Percentiles rank a stretch among this genome's conserved stretches.
phyloP scores from a whole-genome alignment of 140 eudicot species.

The Anethum foeniculum region DNA sequence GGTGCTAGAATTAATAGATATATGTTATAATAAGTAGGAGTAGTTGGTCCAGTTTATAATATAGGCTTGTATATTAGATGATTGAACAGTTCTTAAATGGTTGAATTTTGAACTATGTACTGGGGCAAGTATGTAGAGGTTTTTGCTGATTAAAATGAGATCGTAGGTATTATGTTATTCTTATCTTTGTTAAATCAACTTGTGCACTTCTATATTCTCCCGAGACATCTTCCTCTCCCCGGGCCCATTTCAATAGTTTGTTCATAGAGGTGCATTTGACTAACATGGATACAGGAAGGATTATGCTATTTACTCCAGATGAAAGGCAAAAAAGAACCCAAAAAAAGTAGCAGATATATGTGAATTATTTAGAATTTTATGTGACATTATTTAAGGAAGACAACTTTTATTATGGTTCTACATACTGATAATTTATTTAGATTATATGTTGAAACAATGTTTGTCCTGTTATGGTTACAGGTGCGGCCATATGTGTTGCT shows the following conservation, averaged over 20 bases:
- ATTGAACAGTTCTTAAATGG: neutral
- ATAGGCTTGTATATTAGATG: neutral
- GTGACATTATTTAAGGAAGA: neutral
- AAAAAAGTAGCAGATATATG: neutral
- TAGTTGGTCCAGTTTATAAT: neutral
- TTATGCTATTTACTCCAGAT: neutral
- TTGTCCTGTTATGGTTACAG: conserved; percentile 26
- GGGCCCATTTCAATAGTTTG: neutral
- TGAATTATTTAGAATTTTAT: neutral
- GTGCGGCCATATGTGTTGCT: conserved; percentile 99
- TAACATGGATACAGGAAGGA: neutral
- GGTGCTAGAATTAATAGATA: neutral
- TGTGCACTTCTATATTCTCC: neutral
- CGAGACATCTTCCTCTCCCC: neutral
- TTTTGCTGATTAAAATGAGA: conserved; percentile 31
- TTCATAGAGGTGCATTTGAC: neutral
- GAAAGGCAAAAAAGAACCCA: neutral
- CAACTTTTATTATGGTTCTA: neutral
- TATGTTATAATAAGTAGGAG: neutral
- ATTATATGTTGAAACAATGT: neutral
- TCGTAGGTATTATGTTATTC: conserved; percentile 11
- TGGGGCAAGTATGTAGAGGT: neutral
- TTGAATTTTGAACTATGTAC: neutral
- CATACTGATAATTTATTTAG: neutral
- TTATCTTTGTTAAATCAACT: neutral